Evolutionary conservation across 2,329 filamentous ascomycete species (phyloP).

Genomic region (Fusarium cyanostomum): DNA sequence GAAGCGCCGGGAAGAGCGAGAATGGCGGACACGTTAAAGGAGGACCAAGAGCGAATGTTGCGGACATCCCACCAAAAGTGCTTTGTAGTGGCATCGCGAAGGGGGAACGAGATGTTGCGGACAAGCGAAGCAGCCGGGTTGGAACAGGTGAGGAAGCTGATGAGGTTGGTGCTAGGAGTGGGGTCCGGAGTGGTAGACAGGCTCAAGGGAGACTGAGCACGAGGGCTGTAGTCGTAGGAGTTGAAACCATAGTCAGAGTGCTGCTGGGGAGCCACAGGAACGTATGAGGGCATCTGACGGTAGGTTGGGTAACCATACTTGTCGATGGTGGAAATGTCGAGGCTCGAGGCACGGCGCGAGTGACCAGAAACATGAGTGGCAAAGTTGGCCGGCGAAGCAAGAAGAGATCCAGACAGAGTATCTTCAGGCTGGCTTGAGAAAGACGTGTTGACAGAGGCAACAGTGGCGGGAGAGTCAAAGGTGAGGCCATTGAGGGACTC

Average conservation of each 20-base stretch:
- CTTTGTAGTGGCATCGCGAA: constrained; percentile 73
- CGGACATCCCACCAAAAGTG: constrained; percentile 98
- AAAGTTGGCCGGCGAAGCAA: constrained; percentile 72
- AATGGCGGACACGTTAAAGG: constrained; percentile 79
- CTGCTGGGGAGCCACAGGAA: constrained; percentile 36
- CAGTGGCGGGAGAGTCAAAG: constrained; percentile 40
- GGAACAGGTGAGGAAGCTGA: constrained; percentile 78
- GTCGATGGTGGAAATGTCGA: constrained; percentile 72
- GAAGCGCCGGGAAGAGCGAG: constrained; percentile 77
- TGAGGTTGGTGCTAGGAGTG: constrained; percentile 72
- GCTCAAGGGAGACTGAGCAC: constrained; percentile 58
- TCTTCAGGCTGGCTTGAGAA: constrained; percentile 51
- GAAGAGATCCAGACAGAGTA: constrained; percentile 57
- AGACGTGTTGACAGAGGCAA: constrained; percentile 49
- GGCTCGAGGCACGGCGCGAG: constrained; percentile 69
- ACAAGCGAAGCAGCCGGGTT: constrained; percentile 88
- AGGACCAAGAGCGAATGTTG: constrained; percentile 83
- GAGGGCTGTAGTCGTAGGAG: constrained; percentile 52
- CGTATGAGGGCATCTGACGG: constrained; percentile 70
- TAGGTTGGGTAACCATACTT: constrained; percentile 88
- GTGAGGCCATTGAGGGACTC: constrained; percentile 59
- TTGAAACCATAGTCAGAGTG: constrained; percentile 56
- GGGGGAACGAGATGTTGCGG: constrained; percentile 76
- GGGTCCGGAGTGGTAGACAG: constrained; percentile 55
- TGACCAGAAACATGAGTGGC: constrained; percentile 51